A percentile compares a stretch with the other conserved stretches of the same genome.
Conservation (phyloP, 78 protist genomes). For the Dictyostelium capitatum region DNA sequence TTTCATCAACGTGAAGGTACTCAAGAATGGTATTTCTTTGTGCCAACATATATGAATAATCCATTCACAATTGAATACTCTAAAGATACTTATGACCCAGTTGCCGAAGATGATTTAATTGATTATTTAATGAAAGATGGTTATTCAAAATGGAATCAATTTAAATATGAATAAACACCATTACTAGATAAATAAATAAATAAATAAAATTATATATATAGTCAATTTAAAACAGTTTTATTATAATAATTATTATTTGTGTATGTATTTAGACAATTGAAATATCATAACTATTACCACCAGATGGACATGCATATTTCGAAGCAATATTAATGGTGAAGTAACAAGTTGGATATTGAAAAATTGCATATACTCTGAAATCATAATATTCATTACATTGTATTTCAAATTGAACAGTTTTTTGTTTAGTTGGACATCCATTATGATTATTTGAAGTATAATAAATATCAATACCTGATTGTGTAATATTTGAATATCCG, state of each 20-base stretch:
- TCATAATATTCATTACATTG: not conserved
- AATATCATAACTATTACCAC: too few species aligned
- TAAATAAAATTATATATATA: too few species aligned
- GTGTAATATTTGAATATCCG: not conserved
- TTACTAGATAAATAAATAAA: too few species aligned
- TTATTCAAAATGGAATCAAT: not conserved
- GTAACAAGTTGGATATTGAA: not conserved
- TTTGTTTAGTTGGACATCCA: not conserved
- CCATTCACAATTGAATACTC: constrained; percentile 11
- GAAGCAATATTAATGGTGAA: not conserved
- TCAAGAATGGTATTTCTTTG: constrained; percentile 9
- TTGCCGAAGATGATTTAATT: constrained; percentile 9
- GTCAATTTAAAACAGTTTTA: too few species aligned
- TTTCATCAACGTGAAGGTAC: not conserved
- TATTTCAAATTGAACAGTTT: not conserved
- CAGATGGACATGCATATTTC: not conserved
- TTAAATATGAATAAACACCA: too few species aligned
- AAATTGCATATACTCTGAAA: not conserved
- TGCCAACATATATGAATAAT: not conserved
- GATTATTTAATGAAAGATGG: constrained; percentile 20
- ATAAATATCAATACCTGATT: not conserved
- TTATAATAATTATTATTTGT: too few species aligned
- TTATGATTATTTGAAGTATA: not conserved
- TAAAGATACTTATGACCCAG: not conserved
- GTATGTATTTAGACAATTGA: too few species aligned